Conservation (phyloP, 257 asterid species). For the Anisodus tanguticus region DNA sequence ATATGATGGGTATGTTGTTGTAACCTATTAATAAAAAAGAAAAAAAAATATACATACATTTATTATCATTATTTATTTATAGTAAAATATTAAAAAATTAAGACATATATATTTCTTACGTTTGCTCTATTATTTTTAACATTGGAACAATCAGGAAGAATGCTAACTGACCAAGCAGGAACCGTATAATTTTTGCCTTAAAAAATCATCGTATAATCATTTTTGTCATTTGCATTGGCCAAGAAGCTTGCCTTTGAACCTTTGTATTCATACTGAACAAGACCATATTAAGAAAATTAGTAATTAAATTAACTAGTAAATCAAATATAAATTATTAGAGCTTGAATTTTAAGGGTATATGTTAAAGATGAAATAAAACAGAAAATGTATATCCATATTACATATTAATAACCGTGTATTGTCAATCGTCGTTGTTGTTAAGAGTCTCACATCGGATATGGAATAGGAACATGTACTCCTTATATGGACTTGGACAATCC, state of each 20-base stretch:
- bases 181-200: slow-evolving; percentile 40
- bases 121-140: slow-evolving; percentile 48
- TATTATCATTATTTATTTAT: too few relatives aligned
- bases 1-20: slow-evolving; percentile 34
- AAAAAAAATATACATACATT: not conserved
- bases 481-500: too few relatives aligned
- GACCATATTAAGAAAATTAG: too few relatives aligned
- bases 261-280: slow-evolving; percentile 20
- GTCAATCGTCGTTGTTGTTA: slow-evolving; percentile 36
- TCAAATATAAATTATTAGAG: too few relatives aligned
- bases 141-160: slow-evolving; percentile 48
- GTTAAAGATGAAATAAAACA: not conserved
- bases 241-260: slow-evolving; percentile 48
- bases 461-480: too few relatives aligned
- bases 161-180: slow-evolving; percentile 60
- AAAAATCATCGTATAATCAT: slow-evolving; percentile 35
- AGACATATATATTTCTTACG: slow-evolving; percentile 23
- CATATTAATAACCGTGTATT: not conserved
- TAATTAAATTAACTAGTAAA: too few relatives aligned
- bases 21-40: slow-evolving; percentile 34
- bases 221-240: slow-evolving; percentile 39
- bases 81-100: not conserved
- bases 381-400: not conserved
- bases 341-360: too few relatives aligned
- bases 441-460: too few relatives aligned